A percentile compares a stretch with the other conserved stretches of the same genome.
Conservation (phyloP, 2,329 filamentous ascomycete species). For the Coleophoma cylindrospora region DNA sequence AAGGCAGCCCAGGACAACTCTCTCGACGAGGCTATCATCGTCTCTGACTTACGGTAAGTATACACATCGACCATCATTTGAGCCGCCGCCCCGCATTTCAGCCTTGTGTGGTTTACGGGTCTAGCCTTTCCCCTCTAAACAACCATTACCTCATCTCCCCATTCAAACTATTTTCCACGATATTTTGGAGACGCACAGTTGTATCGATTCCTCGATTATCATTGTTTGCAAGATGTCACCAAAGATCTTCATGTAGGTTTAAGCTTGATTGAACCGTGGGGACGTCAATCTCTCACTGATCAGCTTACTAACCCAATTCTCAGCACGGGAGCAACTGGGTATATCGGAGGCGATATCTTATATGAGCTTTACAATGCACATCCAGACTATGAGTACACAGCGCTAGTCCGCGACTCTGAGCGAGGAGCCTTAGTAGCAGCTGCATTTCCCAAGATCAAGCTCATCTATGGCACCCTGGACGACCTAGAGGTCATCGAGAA, state of each 20-base stretch:
- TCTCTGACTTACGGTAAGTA: too few species aligned
- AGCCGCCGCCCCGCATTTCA: too few species aligned
- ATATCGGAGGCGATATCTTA: constrained; percentile 39
- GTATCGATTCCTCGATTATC: too few species aligned
- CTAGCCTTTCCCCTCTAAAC: too few species aligned
- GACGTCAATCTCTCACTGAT: background rate
- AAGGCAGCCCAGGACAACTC: too few species aligned
- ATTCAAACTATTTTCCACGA: too few species aligned
- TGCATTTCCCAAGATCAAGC: constrained; percentile 38
- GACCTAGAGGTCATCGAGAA: constrained; percentile 35
- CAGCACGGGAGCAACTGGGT: constrained; percentile 31
- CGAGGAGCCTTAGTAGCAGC: constrained; percentile 39
- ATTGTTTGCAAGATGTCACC: constrained; percentile 9
- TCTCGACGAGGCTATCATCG: too few species aligned
- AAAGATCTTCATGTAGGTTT: constrained; percentile 21
- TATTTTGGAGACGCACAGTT: too few species aligned
- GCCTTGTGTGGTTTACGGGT: too few species aligned
- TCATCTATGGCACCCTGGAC: constrained; percentile 48
- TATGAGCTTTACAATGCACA: constrained; percentile 36
- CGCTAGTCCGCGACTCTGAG: constrained; percentile 42
- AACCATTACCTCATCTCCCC: too few species aligned
- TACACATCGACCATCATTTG: too few species aligned
- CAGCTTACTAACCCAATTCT: background rate
- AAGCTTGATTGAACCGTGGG: background rate
- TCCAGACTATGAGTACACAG: constrained; percentile 42